Evolutionary conservation across 306 rosid species (phyloP), one percentile per base, ranked within the genome.

Genomic region (Potentilla sterilis): DNA sequence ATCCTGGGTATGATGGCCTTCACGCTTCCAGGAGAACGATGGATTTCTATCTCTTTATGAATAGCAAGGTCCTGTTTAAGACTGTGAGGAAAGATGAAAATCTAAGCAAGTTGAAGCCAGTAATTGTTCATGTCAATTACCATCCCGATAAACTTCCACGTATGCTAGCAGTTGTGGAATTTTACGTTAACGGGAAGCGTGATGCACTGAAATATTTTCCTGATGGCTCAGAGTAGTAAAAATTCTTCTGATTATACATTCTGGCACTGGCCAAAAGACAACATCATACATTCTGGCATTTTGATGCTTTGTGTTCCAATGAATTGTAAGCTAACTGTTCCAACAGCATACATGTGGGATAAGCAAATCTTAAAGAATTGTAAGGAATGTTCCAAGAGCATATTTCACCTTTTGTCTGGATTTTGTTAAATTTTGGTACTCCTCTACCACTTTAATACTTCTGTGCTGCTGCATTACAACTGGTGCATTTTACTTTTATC

Each of bases 21-120:
- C 92, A 91, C 69, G 97, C 98, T 44, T 77, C 98, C 7, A 83
- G 85, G 78, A 90, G 98, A 86, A 87, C 96, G 2, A 86, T 93
- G 98, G 98, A 93, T 87, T 77, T 89, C 46, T 85, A 86, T 84
- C 92, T 84, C 43, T 93, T 93, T 67, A 89, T 93, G 97, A 93
- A 93, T 65, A 91, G 97, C 85, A 94, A 94, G 85, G 86, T 91
- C 72, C 86, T 94, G 43, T 91, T 94, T 83, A 94, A 94, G 85
- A 84, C 90, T 8, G 91, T 87, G 75, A 91, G 98, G 79, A 83
- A 94, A 44, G 90, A 94, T 75, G 83, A 76, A 54, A 78, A 67
- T 15, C 84, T 94, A 78, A 89, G 81, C 51, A 92, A 92, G 85
- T 22, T 92, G 51, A 92, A 83, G 78, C 98, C 97, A 2, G 95